phyloP scores from a whole-genome alignment of 2,329 filamentous ascomycete species.

The Trichoderma sp. region DNA sequence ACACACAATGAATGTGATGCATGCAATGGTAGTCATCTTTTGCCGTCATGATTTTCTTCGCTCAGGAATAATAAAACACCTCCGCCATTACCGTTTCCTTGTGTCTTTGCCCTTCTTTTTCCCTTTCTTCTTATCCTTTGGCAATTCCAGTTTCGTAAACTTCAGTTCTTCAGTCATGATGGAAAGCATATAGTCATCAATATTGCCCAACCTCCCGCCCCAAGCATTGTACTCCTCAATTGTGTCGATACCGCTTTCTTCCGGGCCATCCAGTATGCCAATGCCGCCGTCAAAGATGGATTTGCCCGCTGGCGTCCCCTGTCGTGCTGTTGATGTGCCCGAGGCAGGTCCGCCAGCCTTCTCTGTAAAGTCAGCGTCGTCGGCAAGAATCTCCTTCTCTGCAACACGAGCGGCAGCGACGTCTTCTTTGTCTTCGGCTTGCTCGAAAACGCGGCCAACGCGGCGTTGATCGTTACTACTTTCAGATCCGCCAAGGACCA shows the following conservation, averaged over 20 bases:
- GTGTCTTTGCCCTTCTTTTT: constrained; percentile 64
- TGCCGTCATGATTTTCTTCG: background rate
- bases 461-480: constrained; percentile 63
- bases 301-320: constrained; percentile 54
- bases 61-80: background rate
- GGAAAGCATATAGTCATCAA: constrained; percentile 76
- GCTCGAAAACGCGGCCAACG: constrained; percentile 76
- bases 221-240: constrained; percentile 62
- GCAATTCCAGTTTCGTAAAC: constrained; percentile 63
- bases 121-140: constrained; percentile 66
- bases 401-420: constrained; percentile 84
- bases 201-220: constrained; percentile 60
- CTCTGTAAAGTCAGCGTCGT: constrained; percentile 83
- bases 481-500: constrained; percentile 72
- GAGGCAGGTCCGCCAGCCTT: constrained; percentile 53
- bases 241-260: constrained; percentile 41
- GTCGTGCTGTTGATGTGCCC: constrained; percentile 54
- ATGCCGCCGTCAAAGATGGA: constrained; percentile 40
- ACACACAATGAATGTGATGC: constrained; percentile 24
- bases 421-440: constrained; percentile 91
- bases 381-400: constrained; percentile 84
- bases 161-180: constrained; percentile 67
- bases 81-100: constrained; percentile 48
- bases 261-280: constrained; percentile 38
- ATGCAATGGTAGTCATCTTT: background rate